Percentiles rank a stretch among this genome's conserved stretches.
phyloP scores from a whole-genome alignment of 345 rosid genomes.

The Euphorbia tirucalli region DNA sequence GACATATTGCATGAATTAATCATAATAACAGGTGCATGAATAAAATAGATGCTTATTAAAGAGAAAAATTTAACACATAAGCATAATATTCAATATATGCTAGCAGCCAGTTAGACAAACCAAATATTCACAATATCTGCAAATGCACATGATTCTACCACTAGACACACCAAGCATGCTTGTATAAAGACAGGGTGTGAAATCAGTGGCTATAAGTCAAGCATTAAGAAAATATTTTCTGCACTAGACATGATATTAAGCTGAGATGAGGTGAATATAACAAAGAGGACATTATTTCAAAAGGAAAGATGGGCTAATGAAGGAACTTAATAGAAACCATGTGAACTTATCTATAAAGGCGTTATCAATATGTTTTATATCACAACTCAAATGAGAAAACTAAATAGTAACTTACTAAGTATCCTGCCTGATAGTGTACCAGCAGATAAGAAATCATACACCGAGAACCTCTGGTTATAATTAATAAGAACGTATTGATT shows the following conservation, averaged over 20 bases:
- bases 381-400: neutral
- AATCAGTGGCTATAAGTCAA: neutral
- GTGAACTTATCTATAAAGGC: neutral
- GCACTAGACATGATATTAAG: neutral
- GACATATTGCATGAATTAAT: neutral
- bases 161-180: neutral
- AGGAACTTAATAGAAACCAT: neutral
- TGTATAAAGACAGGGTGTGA: neutral
- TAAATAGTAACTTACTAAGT: too few species aligned
- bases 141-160: neutral
- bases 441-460: neutral
- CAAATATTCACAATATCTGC: neutral
- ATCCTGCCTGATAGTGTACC: neutral
- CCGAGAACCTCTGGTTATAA: neutral
- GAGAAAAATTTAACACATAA: neutral
- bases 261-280: neutral
- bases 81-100: neutral
- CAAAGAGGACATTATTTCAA: neutral
- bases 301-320: neutral
- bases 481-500: neutral
- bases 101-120: neutral
- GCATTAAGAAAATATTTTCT: neutral
- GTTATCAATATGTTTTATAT: neutral
- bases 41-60: neutral
- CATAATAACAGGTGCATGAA: neutral